Evolutionary conservation across 805 yeast species (phyloP), one percentile per base, ranked within the genome.

Genomic region (Yarrowia divulgata): DNA sequence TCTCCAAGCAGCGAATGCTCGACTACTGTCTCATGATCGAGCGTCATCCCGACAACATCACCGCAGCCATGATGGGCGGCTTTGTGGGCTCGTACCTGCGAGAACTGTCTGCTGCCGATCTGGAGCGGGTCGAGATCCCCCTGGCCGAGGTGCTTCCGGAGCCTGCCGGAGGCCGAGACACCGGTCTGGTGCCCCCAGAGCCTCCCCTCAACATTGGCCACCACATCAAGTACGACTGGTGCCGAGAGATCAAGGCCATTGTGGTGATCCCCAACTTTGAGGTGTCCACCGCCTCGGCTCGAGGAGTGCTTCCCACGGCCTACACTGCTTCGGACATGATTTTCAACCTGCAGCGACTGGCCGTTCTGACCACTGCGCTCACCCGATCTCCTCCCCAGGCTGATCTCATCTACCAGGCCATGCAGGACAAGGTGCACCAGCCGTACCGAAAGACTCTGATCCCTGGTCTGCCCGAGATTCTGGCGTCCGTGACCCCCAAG

Each of bases 1-100:
- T 93, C 71, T 81, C 88, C 63, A 93, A 90, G 79, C 88, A 86
- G 74, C 84, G 98, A 74, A 85, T 95, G 88, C 82, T 95, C 74
- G 99, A 95, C 79, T 95, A 90, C 82, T 92, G 97, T 79, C 84
- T 95, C 74, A 91, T 95, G 95, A 93, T 95, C 73, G 99, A 95
- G 82, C 88, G 98, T 78, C 99, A 95, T 76, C 99, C 99, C 43
- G 99, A 95, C 80, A 95, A 95, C 79, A 93, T 95, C 75, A 92
- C 97, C 13, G 99, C 99, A 40, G 97, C 99, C 45, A 92, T 95
- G 97, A 90, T 93, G 88, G 99, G 99, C 71, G 98, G 99, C 1
- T 95, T 95, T 78, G 97, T 93, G 50, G 99, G 99, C 54, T 92
- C 97, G 4, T 95, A 90, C 79, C 84, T 95, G 76, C 86, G 97